Base-by-base conservation (phyloP, 1,139 yeast species). In the Protomyces inouyei region DNA sequence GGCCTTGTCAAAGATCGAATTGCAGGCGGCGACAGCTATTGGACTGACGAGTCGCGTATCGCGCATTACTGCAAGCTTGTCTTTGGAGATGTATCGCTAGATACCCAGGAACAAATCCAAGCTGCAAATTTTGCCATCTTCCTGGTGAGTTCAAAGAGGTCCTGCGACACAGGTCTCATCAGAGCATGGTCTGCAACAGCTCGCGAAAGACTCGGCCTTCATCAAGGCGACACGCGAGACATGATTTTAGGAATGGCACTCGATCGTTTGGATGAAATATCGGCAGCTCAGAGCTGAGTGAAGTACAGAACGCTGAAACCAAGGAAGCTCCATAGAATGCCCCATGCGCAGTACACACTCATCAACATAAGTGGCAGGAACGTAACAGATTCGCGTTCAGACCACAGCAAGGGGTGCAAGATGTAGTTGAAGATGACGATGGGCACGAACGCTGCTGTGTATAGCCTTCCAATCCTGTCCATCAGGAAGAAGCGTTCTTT, bases 311-410 rank as follows among this genome's bases (percentile, higher is more conserved):
- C 55, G 36, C 54, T 60, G 55, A 93, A 83, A 1, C 95, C 95
- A 68, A 87, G 83, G 96, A 97, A 95, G 64, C 96, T 85, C 57
- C 91, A 82, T 4, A 92, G 79, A 1, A 93, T 84, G 5, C 98
- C 99, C 38, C 89, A 69, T 0, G 91, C 85, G 74, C 97, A 90
- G 75, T 92, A 92, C 1, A 89, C 86, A 70, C 97, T 89, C 65
- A 89, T 83, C 9, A 85, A 76, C 89, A 93, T 89, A 69, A 93
- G 80, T 60, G 89, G 85, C 67, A 89, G 77, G 72, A 91, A 93
- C 35, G 73, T 89, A 88, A 67, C 69, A 74, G 28, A 51, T 8
- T 38, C 56, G 36, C 45, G 69, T 67, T 25, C 28, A 23, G 57
- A 67, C 36, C 28, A 63, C 57, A 21, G 66, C 60, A 21, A 67